Percentiles rank a stretch among this genome's conserved stretches.
Evolutionary conservation across 371 early-diverging fungal species (phyloP).

Genomic region (Circinella umbellata): DNA sequence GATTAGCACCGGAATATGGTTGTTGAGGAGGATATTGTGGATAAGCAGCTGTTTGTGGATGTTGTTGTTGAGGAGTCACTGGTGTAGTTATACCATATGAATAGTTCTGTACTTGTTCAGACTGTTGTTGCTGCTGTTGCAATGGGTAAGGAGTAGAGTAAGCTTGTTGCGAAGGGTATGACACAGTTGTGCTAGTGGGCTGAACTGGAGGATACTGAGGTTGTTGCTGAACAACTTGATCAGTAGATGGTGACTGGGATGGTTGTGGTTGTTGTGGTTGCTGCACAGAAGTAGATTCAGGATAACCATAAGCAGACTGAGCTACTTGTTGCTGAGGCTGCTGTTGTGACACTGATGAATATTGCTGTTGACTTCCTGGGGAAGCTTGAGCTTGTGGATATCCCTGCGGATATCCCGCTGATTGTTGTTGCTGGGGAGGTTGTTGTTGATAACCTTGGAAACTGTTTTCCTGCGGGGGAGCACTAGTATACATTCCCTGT

Average conservation of each 20-base stretch:
- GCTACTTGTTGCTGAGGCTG: slow-evolving; percentile 4
- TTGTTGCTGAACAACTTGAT: slow-evolving; percentile 4
- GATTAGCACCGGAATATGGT: slow-evolving; percentile 7
- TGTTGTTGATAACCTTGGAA: slow-evolving; percentile 18
- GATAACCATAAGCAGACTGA: not conserved
- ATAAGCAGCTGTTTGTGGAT: not conserved
- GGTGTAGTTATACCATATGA: not conserved
- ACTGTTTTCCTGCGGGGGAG: slow-evolving; percentile 5
- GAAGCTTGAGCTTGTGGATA: slow-evolving; percentile 12
- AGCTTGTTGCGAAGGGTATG: not conserved
- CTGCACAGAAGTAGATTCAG: not conserved
- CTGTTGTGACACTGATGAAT: slow-evolving; percentile 7
- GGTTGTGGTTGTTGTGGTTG: slow-evolving; percentile 8
- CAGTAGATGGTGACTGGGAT: not conserved
- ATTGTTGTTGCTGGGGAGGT: slow-evolving; percentile 17
- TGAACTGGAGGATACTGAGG: slow-evolving; percentile 6
- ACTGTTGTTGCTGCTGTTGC: not conserved
- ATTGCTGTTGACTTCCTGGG: slow-evolving; percentile 8
- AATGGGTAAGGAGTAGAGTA: slow-evolving; percentile 1
- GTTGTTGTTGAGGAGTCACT: slow-evolving; percentile 9
- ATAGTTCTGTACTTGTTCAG: not conserved
- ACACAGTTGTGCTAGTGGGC: not conserved
- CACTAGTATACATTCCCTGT: slow-evolving; percentile 15
- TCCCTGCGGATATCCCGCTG: slow-evolving; percentile 12
- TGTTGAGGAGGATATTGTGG: slow-evolving; percentile 3